Evolutionary conservation across 495 filamentous ascomycete species (phyloP).

Genomic region (Talaromyces stipitatus): DNA sequence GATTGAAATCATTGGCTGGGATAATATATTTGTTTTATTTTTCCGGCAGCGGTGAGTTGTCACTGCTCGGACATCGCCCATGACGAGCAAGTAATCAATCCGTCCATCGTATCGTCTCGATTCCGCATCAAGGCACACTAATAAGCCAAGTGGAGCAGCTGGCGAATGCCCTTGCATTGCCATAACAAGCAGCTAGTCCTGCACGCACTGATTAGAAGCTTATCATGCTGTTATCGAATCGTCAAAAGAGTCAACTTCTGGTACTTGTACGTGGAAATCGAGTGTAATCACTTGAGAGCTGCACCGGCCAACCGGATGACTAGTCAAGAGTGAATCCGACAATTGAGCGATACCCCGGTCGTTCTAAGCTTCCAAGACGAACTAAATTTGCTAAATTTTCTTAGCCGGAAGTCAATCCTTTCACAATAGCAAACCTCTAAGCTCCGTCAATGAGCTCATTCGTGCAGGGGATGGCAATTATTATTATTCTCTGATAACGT

Average conservation of each 20-base stretch:
- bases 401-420: not conserved
- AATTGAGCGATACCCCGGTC: constrained; percentile 2
- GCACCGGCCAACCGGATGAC: not conserved
- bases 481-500: constrained; percentile 4
- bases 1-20: not conserved
- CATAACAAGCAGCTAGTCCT: too few relatives aligned
- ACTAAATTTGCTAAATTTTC: not conserved
- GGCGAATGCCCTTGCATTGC: too few relatives aligned
- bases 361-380: constrained; percentile 5
- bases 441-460: not conserved
- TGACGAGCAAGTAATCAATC: not conserved
- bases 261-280: too few relatives aligned
- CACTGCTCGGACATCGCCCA: not conserved
- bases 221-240: too few relatives aligned
- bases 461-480: not conserved
- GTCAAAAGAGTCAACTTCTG: too few relatives aligned
- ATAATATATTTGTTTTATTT: not conserved
- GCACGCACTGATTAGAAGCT: too few relatives aligned
- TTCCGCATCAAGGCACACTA: too few relatives aligned
- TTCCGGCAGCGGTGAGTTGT: not conserved
- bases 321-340: not conserved
- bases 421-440: not conserved
- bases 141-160: too few relatives aligned
- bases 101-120: too few relatives aligned
- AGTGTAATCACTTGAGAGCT: not conserved